A percentile compares a stretch with the other conserved stretches of the same genome.
Evolutionary conservation across 495 filamentous ascomycete species (phyloP).

Genomic region (Endocarpon pusillum): DNA sequence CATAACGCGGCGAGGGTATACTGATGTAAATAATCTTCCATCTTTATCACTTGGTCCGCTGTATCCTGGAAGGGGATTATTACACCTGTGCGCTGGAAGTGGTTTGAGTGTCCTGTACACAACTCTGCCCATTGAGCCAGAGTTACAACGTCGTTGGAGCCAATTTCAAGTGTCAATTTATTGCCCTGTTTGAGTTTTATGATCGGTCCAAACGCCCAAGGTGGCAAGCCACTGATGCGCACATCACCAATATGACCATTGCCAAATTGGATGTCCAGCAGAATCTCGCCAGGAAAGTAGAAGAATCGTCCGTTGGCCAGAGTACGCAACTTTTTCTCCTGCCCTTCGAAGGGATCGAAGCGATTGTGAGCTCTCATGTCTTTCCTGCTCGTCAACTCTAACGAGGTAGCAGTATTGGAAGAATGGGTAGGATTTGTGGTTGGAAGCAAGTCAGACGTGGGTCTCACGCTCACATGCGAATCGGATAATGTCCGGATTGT

Average conservation of each 20-base stretch:
- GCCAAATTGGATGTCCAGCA: neutral
- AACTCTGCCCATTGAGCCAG: neutral
- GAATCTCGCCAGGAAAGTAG: neutral
- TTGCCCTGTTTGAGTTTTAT: neutral
- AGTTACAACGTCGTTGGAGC: neutral
- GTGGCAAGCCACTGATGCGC: neutral
- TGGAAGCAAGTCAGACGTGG: neutral
- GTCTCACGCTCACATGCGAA: neutral
- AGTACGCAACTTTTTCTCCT: no score
- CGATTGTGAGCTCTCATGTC: neutral
- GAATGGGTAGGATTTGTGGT: neutral
- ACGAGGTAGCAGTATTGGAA: neutral
- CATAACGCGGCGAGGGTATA: neutral
- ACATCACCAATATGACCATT: neutral
- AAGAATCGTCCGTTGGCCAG: neutral
- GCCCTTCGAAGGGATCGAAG: neutral
- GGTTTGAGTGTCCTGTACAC: neutral
- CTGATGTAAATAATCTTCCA: neutral
- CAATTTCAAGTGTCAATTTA: neutral
- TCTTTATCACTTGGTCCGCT: neutral
- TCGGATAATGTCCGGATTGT: no score
- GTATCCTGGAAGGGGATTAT: neutral
- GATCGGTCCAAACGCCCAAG: neutral
- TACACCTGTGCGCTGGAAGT: neutral
- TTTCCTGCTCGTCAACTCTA: neutral